These are phyloP conservation scores for Ustilago tritici DNA, from an alignment of 1,284 basidiomycete genomes.

Conservation along the genomic window DNA sequence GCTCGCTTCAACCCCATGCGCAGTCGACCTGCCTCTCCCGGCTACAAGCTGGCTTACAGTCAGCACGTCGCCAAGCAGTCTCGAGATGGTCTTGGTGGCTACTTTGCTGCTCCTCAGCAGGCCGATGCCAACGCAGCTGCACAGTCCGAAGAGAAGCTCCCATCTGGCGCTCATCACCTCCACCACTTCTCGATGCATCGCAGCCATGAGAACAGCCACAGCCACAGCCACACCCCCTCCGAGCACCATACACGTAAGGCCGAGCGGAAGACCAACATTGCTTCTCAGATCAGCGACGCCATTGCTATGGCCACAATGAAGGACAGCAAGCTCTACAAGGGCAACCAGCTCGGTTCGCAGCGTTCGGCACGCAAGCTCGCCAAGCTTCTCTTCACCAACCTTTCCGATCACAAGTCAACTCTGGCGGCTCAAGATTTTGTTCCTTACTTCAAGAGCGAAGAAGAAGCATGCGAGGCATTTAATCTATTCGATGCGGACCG, in stretches of 20 bases:
- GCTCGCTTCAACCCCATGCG: conserved; percentile 48
- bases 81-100: conserved; percentile 55
- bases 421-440: conserved; percentile 73
- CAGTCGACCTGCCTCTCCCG: conserved; percentile 54
- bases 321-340: conserved; percentile 64
- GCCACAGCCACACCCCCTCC: conserved; percentile 13
- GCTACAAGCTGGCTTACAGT: conserved; percentile 44
- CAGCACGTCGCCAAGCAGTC: conserved; percentile 50
- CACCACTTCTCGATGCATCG: conserved; percentile 27
- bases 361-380: conserved; percentile 80
- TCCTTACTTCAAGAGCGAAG: conserved; percentile 80
- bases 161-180: conserved; percentile 5
- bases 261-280: conserved; percentile 54
- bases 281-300: conserved; percentile 59
- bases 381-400: conserved; percentile 78
- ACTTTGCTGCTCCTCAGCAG: conserved; percentile 45
- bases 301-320: conserved; percentile 67
- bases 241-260: conserved; percentile 34
- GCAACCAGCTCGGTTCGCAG: conserved; percentile 71
- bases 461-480: conserved; percentile 82
- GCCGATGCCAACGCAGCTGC: conserved; percentile 9
- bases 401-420: conserved; percentile 57
- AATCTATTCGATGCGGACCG: conserved; percentile 83
- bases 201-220: conserved; percentile 22
- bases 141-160: conserved; percentile 17